phyloP scores from a whole-genome alignment of 495 filamentous ascomycete species.

The Hamigera avellanea region DNA sequence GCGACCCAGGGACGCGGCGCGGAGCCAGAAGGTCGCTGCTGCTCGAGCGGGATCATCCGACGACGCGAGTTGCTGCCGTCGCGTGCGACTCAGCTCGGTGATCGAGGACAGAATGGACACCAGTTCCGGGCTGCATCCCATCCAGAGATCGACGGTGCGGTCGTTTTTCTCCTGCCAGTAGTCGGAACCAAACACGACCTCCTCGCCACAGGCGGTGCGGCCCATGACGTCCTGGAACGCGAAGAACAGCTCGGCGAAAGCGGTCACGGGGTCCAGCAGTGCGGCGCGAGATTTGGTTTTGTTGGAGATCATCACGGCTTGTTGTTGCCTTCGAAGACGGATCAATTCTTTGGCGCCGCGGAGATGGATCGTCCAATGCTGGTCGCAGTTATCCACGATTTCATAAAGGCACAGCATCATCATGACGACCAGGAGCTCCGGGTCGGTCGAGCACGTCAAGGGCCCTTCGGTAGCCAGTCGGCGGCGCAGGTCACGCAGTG shows the following conservation, averaged over 20 bases:
- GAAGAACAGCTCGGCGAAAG: constrained; percentile 33
- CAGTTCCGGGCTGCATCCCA: constrained; percentile 34
- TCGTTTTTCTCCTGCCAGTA: constrained; percentile 31
- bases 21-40: constrained; percentile 12
- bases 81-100: constrained; percentile 30
- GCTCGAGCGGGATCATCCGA: no score
- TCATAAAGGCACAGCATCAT: constrained; percentile 37
- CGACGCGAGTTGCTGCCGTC: constrained; percentile 16
- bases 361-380: constrained; percentile 32
- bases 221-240: constrained; percentile 40
- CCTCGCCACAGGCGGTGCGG: constrained; percentile 32
- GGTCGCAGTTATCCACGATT: constrained; percentile 34
- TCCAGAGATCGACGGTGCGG: constrained; percentile 29
- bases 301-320: constrained; percentile 3
- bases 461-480: constrained; percentile 19
- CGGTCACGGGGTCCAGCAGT: constrained; percentile 16
- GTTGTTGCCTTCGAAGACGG: constrained; percentile 20
- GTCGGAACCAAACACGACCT: constrained; percentile 27
- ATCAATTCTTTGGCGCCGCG: constrained; percentile 34
- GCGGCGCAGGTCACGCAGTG: constrained; percentile 25
- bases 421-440: constrained; percentile 31
- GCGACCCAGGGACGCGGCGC: constrained; percentile 17
- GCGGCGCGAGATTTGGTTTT: constrained; percentile 1
- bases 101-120: constrained; percentile 28
- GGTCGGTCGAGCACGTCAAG: constrained; percentile 15